Conservation (phyloP, 225 moss, liverwort and hornwort species). For the Bryoerythrophyllum caledonicum region DNA sequence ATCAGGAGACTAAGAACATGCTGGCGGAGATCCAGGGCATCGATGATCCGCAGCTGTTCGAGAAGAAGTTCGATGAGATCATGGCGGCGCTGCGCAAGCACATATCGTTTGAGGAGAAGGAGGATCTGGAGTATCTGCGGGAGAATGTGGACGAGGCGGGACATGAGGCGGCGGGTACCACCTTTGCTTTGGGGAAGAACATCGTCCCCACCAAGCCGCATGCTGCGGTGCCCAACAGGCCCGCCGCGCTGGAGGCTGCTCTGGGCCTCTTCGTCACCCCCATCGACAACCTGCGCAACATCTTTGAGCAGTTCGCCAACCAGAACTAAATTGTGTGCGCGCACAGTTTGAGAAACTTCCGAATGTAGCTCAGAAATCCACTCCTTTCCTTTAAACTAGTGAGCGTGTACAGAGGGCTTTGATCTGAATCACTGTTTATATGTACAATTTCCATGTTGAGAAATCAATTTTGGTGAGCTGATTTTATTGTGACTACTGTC, state of each 20-base stretch:
- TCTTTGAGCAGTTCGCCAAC: conserved; percentile 14
- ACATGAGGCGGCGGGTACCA: conserved; percentile 14
- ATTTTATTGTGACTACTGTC: background rate
- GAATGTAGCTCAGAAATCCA: too few species aligned
- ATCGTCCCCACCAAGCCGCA: conserved; percentile 32
- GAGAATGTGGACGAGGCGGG: conserved; percentile 14
- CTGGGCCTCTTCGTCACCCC: conserved; percentile 28
- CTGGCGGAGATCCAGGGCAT: conserved; percentile 32
- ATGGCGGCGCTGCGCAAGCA: conserved; percentile 33
- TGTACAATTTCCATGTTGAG: conserved; percentile 3
- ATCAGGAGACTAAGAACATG: conserved; percentile 41
- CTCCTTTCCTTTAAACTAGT: background rate
- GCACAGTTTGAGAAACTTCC: too few species aligned
- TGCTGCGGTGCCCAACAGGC: conserved; percentile 27
- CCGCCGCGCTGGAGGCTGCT: conserved; percentile 21
- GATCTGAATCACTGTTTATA: background rate
- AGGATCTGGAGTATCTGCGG: conserved; percentile 30
- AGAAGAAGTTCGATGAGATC: conserved; percentile 38
- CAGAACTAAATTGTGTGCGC: background rate
- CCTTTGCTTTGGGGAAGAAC: conserved; percentile 27
- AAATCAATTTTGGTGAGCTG: background rate
- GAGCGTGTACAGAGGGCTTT: background rate
- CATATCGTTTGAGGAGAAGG: conserved; percentile 38
- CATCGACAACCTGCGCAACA: conserved; percentile 26
- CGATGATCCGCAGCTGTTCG: conserved; percentile 13